Base-by-base conservation (phyloP, 805 yeast genomes). In the Sugiyamaella smithiae region DNA sequence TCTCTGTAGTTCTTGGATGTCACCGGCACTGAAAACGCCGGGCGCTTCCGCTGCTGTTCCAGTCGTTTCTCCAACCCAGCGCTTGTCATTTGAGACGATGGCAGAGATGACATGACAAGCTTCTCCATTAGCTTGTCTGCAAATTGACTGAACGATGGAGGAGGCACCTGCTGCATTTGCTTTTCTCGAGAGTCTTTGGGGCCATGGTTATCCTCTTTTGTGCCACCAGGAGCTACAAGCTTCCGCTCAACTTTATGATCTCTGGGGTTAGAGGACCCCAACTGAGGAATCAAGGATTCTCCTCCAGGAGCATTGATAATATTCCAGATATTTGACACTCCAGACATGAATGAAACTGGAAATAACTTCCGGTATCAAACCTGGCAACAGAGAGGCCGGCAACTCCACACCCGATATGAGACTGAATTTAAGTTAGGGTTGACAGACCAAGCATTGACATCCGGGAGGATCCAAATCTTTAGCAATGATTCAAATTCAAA, bases 111-210 rank as follows among this genome's bases (percentile, higher is more conserved):
- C 19, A 81, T 71, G 5, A 88, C 67, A 43, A 87, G 69, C 59
- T 81, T 77, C 58, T 88, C 96, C 55, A 88, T 76, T 47, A 88
- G 65, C 48, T 82, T 82, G 56, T 88, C 95, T 12, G 38, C 38
- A 35, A 35, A 35, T 19, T 35, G 38, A 5, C 38, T 19, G 22
- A 35, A 19, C 22, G 19, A 20, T 14, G 38, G 38, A n/a, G n/a
- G n/a, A n/a, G n/a, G n/a, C n/a, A n/a, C n/a, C 19, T 12, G 12
- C 11, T 11, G 11, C 20, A 16, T 20, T 5, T 14, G 3, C 20
- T 35, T 35, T 4, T 35, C 38, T n/a, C 22, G 12, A 16, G 20
- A 3, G 19, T 35, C 22, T 19, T 12, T 16, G 12, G 5, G 9
- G 19, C 20, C 38, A 35, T 4, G 9, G 9, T 26, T 26, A 8